A percentile compares a stretch with the other conserved stretches of the same genome.
phyloP scores from a whole-genome alignment of 192 early-diverging fungal genomes.

The Rhizoclosmatium sp. region DNA sequence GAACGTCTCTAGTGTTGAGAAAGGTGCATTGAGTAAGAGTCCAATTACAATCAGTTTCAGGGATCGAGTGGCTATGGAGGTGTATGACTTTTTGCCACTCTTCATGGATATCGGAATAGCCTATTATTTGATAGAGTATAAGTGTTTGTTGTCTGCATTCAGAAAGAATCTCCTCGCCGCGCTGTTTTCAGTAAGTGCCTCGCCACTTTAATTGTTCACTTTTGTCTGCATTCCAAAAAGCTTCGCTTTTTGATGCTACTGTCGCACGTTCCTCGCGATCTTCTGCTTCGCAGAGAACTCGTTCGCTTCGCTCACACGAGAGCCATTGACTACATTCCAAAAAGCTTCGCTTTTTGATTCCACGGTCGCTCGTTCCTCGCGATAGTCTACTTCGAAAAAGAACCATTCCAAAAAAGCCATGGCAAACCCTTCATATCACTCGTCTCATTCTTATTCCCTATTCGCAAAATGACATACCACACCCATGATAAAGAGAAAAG shows the following conservation, averaged over 20 bases:
- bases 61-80: not conserved
- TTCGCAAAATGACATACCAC: not conserved
- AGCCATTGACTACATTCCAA: too few species aligned
- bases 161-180: not conserved
- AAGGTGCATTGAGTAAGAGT: constrained; percentile 33
- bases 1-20: constrained; percentile 27
- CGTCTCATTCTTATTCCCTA: too few species aligned
- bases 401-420: too few species aligned
- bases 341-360: too few species aligned
- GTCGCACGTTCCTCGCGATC: too few species aligned
- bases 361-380: not conserved
- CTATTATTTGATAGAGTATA: not conserved
- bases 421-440: not conserved
- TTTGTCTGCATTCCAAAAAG: not conserved
- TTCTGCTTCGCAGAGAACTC: too few species aligned
- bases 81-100: not conserved
- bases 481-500: constrained; percentile 64
- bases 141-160: not conserved
- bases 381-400: not conserved
- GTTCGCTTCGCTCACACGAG: too few species aligned
- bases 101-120: constrained; percentile 18
- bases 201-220: not conserved
- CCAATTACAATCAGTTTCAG: constrained; percentile 23
- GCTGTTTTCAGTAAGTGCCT: too few species aligned
- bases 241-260: too few species aligned